These are phyloP conservation scores for Obelidium mucronatum DNA, from an alignment of 192 early-diverging fungal species.

Conservation along the genomic window DNA sequence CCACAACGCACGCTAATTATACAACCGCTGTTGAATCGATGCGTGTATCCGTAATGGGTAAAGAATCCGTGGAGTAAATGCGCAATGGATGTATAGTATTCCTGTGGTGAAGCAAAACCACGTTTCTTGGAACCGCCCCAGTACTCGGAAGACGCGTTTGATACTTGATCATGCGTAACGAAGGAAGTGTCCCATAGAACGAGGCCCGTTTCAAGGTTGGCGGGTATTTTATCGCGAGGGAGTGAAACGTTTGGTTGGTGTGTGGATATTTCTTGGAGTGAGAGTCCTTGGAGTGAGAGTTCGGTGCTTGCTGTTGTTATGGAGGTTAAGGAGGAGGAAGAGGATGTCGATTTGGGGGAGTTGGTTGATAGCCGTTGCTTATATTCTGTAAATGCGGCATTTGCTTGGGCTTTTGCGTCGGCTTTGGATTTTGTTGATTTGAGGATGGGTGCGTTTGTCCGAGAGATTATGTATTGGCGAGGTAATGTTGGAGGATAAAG, in stretches of 20 bases:
- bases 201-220: neutral
- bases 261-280: no score
- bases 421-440: conserved; percentile 13
- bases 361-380: neutral
- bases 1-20: conserved; percentile 47
- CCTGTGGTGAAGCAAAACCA: neutral
- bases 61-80: conserved; percentile 48
- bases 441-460: conserved; percentile 12
- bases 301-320: neutral
- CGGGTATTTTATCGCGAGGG: neutral
- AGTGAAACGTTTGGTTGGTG: neutral
- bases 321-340: neutral
- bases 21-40: conserved; percentile 23
- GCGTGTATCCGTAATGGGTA: conserved; percentile 47
- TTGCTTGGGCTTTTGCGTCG: conserved; percentile 20
- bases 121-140: neutral
- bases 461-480: conserved; percentile 16
- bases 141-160: conserved; percentile 7
- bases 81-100: conserved; percentile 27
- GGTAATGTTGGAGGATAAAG: conserved; percentile 16
- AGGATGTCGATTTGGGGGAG: neutral
- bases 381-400: conserved; percentile 4
- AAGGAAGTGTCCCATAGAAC: conserved; percentile 43
- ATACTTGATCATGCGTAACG: no score
- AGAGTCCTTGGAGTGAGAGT: neutral